A percentile compares a stretch with the other conserved stretches of the same genome.
Conservation (phyloP, 305 asterid species). For the Plantago rigida region DNA sequence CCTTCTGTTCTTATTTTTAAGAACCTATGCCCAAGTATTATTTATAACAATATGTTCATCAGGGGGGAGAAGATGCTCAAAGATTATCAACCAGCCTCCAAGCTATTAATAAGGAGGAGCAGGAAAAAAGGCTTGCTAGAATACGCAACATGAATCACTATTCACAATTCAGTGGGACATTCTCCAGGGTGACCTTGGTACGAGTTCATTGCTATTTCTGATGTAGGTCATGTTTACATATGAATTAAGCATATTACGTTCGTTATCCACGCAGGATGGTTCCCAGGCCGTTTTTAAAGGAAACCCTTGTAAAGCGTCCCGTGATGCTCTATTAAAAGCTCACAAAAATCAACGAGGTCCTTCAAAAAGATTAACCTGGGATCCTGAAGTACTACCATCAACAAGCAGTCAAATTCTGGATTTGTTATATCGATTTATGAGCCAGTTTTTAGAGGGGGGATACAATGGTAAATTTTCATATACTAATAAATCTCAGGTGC, state of each 20-base stretch:
- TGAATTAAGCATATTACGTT: constrained; percentile 7
- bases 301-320: constrained; percentile 61
- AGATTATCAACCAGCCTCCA: constrained; percentile 49
- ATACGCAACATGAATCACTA: constrained; percentile 47
- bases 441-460: constrained; percentile 75
- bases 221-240: constrained; percentile 12
- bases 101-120: constrained; percentile 68
- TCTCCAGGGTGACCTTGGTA: constrained; percentile 77
- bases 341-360: constrained; percentile 61
- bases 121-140: constrained; percentile 50
- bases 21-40: constrained; percentile 5
- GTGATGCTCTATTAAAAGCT: constrained; percentile 52
- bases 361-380: constrained; percentile 61
- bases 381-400: constrained; percentile 57
- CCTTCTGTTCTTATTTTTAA: constrained; percentile 20
- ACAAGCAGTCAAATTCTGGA: constrained; percentile 44
- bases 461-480: constrained; percentile 52
- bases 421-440: constrained; percentile 56
- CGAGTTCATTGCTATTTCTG: constrained; percentile 23
- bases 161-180: constrained; percentile 77
- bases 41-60: constrained; percentile 20
- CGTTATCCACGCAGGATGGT: constrained; percentile 62
- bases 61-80: constrained; percentile 61
- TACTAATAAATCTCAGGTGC: constrained; percentile 17
- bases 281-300: constrained; percentile 75